A percentile compares a stretch with the other conserved stretches of the same genome.
These are phyloP conservation scores for Carex sylvatica DNA, from an alignment of 202 grass and related monocot species.

Conservation along the genomic window DNA sequence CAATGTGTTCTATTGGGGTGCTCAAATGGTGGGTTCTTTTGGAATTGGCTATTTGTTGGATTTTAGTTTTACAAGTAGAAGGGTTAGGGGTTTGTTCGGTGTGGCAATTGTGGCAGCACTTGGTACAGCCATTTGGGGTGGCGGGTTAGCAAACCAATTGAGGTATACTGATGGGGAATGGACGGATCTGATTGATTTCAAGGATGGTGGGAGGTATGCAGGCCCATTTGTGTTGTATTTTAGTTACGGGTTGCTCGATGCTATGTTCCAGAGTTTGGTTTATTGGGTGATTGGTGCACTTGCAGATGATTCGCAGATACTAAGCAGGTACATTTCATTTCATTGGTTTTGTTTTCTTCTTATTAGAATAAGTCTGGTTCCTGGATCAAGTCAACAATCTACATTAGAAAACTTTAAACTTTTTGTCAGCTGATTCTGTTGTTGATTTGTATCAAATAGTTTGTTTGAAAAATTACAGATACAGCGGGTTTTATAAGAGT, in stretches of 20 bases:
- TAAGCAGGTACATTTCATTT: slow-evolving; percentile 60
- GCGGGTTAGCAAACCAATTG: slow-evolving; percentile 66
- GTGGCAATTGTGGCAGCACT: slow-evolving; percentile 41
- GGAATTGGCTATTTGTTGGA: slow-evolving; percentile 72
- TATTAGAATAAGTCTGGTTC: neutral
- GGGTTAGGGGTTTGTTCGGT: slow-evolving; percentile 49
- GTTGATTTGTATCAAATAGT: neutral
- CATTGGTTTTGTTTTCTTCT: neutral
- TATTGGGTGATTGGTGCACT: slow-evolving; percentile 89
- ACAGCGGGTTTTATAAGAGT: slow-evolving; percentile 90
- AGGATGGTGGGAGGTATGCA: slow-evolving; percentile 33
- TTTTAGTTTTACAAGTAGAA: slow-evolving; percentile 59
- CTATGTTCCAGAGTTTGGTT: slow-evolving; percentile 95
- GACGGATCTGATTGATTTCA: slow-evolving; percentile 57
- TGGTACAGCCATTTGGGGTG: slow-evolving; percentile 76
- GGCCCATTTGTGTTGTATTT: slow-evolving; percentile 84
- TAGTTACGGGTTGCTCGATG: slow-evolving; percentile 82
- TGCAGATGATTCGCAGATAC: slow-evolving; percentile 58
- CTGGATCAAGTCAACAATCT: neutral
- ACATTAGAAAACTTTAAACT: neutral
- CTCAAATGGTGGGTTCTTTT: slow-evolving; percentile 77
- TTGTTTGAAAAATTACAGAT: slow-evolving; percentile 39
- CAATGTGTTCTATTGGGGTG: slow-evolving; percentile 96
- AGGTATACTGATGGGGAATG: slow-evolving; percentile 19
- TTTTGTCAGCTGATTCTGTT: slow-evolving; percentile 1